These are phyloP conservation scores for Penicillium palitans DNA, from an alignment of 2,329 filamentous ascomycete genomes.

Conservation along the genomic window DNA sequence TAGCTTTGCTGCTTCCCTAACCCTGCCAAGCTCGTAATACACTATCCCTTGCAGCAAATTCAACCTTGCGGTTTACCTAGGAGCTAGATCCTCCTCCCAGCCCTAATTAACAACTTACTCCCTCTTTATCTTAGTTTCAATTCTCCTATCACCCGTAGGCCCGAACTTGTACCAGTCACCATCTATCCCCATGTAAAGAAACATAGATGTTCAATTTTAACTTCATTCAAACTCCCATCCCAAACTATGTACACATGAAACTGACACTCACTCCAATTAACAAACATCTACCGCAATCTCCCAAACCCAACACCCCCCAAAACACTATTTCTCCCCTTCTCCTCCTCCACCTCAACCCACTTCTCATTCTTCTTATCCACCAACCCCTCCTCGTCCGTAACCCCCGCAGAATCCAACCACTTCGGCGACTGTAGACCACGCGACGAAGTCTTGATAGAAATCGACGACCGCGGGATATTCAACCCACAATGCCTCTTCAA, in stretches of 20 bases:
- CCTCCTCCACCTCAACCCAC: constrained; percentile 16
- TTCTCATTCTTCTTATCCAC: constrained; percentile 17
- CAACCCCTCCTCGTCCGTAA: constrained; percentile 15
- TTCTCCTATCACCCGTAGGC: background rate
- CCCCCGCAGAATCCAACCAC: constrained; percentile 15
- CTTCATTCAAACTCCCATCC: background rate
- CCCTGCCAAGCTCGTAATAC: fast-evolving
- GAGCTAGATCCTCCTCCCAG: too few relatives aligned
- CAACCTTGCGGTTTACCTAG: too few relatives aligned
- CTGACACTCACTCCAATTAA: background rate
- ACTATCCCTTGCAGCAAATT: background rate
- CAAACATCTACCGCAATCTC: background rate
- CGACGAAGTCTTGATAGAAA: constrained; percentile 13
- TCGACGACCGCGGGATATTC: constrained; percentile 15
- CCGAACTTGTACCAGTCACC: too few relatives aligned
- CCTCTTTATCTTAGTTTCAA: too few relatives aligned
- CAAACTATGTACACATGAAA: background rate
- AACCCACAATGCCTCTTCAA: constrained; percentile 17
- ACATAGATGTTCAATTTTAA: background rate
- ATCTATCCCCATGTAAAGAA: background rate
- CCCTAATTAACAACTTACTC: background rate
- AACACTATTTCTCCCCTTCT: constrained; percentile 7
- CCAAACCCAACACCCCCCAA: constrained; percentile 13
- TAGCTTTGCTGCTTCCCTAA: fast-evolving
- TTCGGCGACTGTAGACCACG: constrained; percentile 4